Conservation (phyloP, 2,329 filamentous ascomycete genomes). For the Sphaerulina vaccinii region DNA sequence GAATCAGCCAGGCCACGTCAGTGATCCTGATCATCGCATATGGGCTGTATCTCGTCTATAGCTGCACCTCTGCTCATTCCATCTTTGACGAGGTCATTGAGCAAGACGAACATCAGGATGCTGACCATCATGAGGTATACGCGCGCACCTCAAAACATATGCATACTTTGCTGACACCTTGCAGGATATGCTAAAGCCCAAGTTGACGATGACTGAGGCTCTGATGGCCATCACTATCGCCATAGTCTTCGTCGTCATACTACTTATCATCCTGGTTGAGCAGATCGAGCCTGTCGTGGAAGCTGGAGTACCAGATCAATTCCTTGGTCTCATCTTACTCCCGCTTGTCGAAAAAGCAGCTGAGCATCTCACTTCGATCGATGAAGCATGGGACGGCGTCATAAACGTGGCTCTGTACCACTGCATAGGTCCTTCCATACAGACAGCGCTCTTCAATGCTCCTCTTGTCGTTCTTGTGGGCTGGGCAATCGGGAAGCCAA, state of each 20-base stretch:
- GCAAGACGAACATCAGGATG: conserved; percentile 61
- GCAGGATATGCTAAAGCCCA: conserved; percentile 57
- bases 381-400: conserved; percentile 78
- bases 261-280: conserved; percentile 72
- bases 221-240: conserved; percentile 63
- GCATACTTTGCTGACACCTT: neutral
- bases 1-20: conserved; percentile 68
- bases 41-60: conserved; percentile 62
- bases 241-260: conserved; percentile 68
- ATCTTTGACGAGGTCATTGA: conserved; percentile 67
- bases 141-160: neutral
- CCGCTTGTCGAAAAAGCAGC: conserved; percentile 81
- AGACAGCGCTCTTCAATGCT: conserved; percentile 84
- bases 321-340: conserved; percentile 71
- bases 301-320: conserved; percentile 54
- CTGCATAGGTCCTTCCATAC: conserved; percentile 80
- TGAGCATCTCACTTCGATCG: conserved; percentile 78
- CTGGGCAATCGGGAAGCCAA: conserved; percentile 66
- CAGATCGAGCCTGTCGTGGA: conserved; percentile 62
- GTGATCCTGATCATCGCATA: conserved; percentile 71
- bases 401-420: conserved; percentile 78
- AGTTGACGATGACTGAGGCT: conserved; percentile 73
- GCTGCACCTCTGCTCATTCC: conserved; percentile 70
- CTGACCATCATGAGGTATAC: conserved; percentile 5
- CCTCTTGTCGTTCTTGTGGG: conserved; percentile 79